Percentiles rank a stretch among this genome's conserved stretches.
phyloP scores from a whole-genome alignment of 805 yeast genomes.

The Kluyveromyces lactis region DNA sequence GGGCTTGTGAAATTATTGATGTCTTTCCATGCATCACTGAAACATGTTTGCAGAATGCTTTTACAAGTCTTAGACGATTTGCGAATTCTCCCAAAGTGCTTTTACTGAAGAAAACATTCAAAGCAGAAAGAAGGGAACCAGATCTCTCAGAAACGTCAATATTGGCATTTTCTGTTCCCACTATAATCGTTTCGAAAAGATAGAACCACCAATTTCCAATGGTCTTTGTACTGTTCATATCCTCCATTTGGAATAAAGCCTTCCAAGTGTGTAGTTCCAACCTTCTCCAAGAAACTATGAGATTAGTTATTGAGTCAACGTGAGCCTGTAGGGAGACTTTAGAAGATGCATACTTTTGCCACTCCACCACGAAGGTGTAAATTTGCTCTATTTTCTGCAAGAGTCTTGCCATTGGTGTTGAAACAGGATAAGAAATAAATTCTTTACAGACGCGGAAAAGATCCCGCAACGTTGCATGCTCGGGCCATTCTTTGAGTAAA shows the following conservation, averaged over 20 bases:
- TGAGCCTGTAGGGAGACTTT: conserved; percentile 56
- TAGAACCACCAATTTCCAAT: conserved; percentile 89
- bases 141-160: not conserved
- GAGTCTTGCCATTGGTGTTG: conserved; percentile 67
- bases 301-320: conserved; percentile 48
- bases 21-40: conserved; percentile 22
- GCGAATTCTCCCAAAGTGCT: conserved; percentile 69
- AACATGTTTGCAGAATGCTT: conserved; percentile 56
- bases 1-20: conserved; percentile 18
- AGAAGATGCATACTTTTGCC: conserved; percentile 87
- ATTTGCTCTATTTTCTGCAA: conserved; percentile 82
- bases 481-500: conserved; percentile 76
- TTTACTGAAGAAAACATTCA: conserved; percentile 69
- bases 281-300: conserved; percentile 87
- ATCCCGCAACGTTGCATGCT: conserved; percentile 79
- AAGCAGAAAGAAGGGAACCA: conserved; percentile 40
- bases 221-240: conserved; percentile 34
- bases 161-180: conserved; percentile 23
- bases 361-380: conserved; percentile 73
- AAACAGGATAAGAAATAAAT: conserved; percentile 50
- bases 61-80: conserved; percentile 49
- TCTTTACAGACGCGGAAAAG: conserved; percentile 58
- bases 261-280: conserved; percentile 85
- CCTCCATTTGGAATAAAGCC: conserved; percentile 60
- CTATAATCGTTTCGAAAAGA: conserved; percentile 69